Percentiles rank a stretch among this genome's conserved stretches.
Conservation (phyloP, 192 early-diverging fungal genomes). For the Polychytrium aggregatum region DNA sequence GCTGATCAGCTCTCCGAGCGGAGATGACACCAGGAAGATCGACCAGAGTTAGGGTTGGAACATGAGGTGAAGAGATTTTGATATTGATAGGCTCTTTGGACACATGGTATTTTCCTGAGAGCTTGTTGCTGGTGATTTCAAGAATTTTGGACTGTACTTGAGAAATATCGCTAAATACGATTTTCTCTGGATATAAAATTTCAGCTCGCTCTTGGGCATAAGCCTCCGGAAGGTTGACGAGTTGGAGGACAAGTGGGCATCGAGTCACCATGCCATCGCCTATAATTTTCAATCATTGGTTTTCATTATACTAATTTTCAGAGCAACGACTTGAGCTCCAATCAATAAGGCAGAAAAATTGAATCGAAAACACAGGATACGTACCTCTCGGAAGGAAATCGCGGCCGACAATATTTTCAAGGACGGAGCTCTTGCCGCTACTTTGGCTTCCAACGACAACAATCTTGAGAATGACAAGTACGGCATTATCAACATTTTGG, state of each 20-base stretch:
- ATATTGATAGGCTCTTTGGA: constrained; percentile 95
- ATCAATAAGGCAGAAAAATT: neutral
- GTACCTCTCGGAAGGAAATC: constrained; percentile 91
- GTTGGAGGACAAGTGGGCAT: constrained; percentile 89
- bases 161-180: constrained; percentile 90
- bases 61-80: constrained; percentile 94
- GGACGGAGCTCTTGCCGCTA: constrained; percentile 89
- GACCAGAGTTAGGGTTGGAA: constrained; percentile 92
- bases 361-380: neutral
- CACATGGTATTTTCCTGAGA: constrained; percentile 58
- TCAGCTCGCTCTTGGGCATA: constrained; percentile 94
- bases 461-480: no score
- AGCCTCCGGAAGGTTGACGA: constrained; percentile 79
- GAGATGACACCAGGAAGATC: constrained; percentile 98
- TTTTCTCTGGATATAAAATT: constrained; percentile 92
- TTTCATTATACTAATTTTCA: no score
- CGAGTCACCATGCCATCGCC: constrained; percentile 97
- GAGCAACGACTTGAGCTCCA: no score
- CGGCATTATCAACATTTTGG: no score
- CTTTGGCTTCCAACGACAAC: constrained; percentile 41
- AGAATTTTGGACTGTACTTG: constrained; percentile 95
- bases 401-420: constrained; percentile 95
- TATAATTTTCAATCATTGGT: neutral
- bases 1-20: constrained; percentile 97
- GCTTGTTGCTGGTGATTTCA: constrained; percentile 67